phyloP scores from a whole-genome alignment of 2,329 filamentous ascomycete genomes.

The Talaromyces sp. region DNA sequence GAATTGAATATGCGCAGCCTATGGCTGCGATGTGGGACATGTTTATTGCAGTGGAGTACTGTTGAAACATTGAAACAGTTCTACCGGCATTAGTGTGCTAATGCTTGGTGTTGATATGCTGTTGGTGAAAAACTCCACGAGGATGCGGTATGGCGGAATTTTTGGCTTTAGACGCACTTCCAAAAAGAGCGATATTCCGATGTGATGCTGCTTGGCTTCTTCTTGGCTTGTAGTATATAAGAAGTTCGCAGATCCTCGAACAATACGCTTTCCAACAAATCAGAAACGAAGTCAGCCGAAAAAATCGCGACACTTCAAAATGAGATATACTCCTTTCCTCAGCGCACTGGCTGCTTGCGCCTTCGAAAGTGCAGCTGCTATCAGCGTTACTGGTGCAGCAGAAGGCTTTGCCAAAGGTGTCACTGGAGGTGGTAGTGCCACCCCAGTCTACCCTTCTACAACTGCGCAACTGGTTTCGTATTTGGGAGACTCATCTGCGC shows the following conservation, averaged over 20 bases:
- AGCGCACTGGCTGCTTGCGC: not conserved
- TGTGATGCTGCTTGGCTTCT: not conserved
- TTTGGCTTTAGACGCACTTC: not conserved
- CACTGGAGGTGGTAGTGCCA: conserved; percentile 13
- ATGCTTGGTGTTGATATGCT: not conserved
- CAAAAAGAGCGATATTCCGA: conserved; percentile 8
- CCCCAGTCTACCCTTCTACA: conserved; percentile 9
- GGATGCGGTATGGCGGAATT: not conserved
- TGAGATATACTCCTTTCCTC: conserved; percentile 2
- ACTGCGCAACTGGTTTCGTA: conserved; percentile 14
- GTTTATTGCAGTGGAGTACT: not conserved
- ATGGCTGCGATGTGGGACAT: not conserved
- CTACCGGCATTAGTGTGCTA: not conserved
- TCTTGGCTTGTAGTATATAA: conserved; percentile 55
- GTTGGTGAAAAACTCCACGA: not conserved
- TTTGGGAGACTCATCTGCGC: conserved; percentile 6
- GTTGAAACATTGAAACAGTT: not conserved
- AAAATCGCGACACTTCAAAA: conserved; percentile 29
- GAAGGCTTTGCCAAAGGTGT: conserved; percentile 15
- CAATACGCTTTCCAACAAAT: not conserved
- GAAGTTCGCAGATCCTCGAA: conserved; percentile 29
- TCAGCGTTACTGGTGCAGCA: conserved; percentile 12
- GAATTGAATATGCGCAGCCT: not conserved
- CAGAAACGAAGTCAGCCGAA: not conserved
- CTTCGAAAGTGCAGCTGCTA: not conserved